Evolutionary conservation across 345 rosid species (phyloP).

Genomic region (Eucalyptus urophylla): DNA sequence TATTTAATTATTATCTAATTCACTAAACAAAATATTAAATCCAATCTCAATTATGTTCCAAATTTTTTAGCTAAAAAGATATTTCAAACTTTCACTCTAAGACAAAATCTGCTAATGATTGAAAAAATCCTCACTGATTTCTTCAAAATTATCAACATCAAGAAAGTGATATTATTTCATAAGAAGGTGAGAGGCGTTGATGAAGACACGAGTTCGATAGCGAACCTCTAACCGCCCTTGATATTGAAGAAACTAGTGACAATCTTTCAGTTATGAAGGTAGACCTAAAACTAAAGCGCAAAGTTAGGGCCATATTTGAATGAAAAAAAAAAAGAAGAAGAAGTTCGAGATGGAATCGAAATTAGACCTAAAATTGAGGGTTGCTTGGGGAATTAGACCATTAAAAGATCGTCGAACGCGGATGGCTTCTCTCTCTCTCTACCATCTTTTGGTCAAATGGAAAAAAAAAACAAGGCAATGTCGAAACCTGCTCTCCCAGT

Average conservation of each 20-base stretch:
- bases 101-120: rapidly evolving
- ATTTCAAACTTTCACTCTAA: background rate
- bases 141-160: background rate
- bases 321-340: no score
- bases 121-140: background rate
- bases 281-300: background rate
- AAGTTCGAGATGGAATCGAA: background rate
- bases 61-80: background rate
- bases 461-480: background rate
- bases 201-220: background rate
- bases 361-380: background rate
- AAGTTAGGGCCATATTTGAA: background rate
- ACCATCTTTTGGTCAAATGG: background rate
- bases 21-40: background rate
- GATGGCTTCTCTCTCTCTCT: background rate
- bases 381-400: background rate
- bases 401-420: background rate
- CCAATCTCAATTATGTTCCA: background rate
- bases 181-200: rapidly evolving
- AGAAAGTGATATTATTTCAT: background rate
- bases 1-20: background rate
- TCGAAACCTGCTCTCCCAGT: background rate
- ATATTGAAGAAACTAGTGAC: background rate
- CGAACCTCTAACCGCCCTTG: background rate
- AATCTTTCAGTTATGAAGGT: background rate